A percentile compares a stretch with the other conserved stretches of the same genome.
Evolutionary conservation across 2,329 filamentous ascomycete genomes (phyloP).

Genomic region (Fusarium nematophilum): DNA sequence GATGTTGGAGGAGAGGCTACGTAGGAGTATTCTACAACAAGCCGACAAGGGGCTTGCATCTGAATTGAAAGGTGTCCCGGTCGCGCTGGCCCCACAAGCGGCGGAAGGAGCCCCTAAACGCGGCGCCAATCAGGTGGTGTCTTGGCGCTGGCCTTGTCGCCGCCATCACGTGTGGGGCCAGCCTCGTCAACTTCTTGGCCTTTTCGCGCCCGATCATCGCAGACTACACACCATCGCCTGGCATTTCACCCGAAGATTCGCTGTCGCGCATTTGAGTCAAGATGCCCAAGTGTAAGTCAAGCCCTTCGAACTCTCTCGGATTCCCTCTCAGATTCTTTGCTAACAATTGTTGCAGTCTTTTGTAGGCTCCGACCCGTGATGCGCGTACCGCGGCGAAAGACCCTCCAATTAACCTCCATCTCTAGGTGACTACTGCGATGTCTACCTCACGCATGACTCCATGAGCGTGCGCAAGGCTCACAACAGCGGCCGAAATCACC

Average conservation of each 20-base stretch:
- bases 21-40: conserved; percentile 34
- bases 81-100: conserved; percentile 39
- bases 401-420: conserved; percentile 47
- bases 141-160: conserved; percentile 40
- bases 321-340: conserved; percentile 48
- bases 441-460: conserved; percentile 99
- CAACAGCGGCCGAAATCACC: conserved; percentile 94
- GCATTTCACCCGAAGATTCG: conserved; percentile 20
- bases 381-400: conserved; percentile 16
- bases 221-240: conserved; percentile 13
- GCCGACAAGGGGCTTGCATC: conserved; percentile 34
- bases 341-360: conserved; percentile 39
- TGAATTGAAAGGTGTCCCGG: conserved; percentile 50
- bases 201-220: conserved; percentile 33
- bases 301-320: conserved; percentile 14
- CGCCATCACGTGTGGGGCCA: conserved; percentile 46
- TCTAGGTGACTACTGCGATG: conserved; percentile 94
- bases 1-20: conserved; percentile 34
- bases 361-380: conserved; percentile 34
- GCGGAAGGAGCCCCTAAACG: conserved; percentile 14
- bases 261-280: conserved; percentile 53
- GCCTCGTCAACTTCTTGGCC: conserved; percentile 42
- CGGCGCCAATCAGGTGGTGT: conserved; percentile 25
- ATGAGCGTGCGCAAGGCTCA: conserved; percentile 99
- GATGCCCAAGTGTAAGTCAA: conserved; percentile 87